Evolutionary conservation across 148 eudicot genomes (phyloP).

Genomic region (Rhododendron ovatum): DNA sequence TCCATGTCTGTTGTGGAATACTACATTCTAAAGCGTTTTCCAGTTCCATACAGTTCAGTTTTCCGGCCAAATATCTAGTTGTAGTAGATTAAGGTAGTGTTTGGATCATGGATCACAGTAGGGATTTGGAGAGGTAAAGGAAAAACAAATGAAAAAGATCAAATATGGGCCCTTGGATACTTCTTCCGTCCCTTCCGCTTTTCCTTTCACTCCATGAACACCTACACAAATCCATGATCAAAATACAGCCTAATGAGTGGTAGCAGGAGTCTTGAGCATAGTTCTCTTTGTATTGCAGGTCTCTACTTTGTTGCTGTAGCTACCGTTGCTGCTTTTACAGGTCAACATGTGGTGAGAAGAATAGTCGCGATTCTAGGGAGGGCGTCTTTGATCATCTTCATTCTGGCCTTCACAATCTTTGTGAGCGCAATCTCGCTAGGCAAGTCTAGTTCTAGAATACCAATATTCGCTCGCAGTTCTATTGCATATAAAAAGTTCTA

Average conservation of each 20-base stretch:
- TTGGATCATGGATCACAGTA: neutral
- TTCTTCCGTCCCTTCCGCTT: neutral
- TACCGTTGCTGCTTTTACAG: slow-evolving; percentile 69
- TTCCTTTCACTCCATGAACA: neutral
- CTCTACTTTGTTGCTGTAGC: slow-evolving; percentile 63
- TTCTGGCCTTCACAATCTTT: slow-evolving; percentile 68
- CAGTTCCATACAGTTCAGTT: slow-evolving; percentile 50
- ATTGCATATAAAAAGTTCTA: neutral
- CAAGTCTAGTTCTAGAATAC: slow-evolving; percentile 16
- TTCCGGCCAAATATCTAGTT: neutral
- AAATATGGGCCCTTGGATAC: neutral
- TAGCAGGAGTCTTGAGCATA: neutral
- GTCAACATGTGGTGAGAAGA: slow-evolving; percentile 76
- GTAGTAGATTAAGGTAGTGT: neutral
- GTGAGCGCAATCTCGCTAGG: slow-evolving; percentile 81
- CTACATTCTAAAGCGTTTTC: slow-evolving; percentile 90
- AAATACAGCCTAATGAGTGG: neutral
- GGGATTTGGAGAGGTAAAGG: neutral
- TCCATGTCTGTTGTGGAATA: slow-evolving; percentile 94
- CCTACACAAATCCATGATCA: neutral
- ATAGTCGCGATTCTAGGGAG: slow-evolving; percentile 57
- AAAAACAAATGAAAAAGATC: neutral
- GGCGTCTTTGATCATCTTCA: slow-evolving; percentile 84
- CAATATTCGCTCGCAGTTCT: neutral
- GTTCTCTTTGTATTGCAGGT: slow-evolving; percentile 30